These are phyloP conservation scores for Lizonia empirigonia DNA, from an alignment of 2,329 filamentous ascomycete genomes.

Conservation along the genomic window DNA sequence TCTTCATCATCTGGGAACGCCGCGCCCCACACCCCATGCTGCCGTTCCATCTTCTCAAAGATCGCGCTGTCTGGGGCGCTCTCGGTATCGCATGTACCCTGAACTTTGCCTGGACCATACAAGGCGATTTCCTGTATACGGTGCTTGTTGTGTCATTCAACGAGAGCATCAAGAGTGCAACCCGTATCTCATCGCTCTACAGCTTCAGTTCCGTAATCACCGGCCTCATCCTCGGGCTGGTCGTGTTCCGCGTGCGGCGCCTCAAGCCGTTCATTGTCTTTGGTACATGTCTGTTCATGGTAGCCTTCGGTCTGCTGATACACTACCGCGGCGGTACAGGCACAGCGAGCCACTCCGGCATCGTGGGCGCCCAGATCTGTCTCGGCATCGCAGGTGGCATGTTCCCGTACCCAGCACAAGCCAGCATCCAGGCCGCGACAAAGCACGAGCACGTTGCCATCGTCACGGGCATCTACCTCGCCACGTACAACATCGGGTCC, in stretches of 20 bases:
- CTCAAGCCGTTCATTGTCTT: constrained; percentile 68
- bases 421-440: constrained; percentile 57
- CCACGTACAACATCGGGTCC: constrained; percentile 66
- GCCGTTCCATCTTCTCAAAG: constrained; percentile 66
- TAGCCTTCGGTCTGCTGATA: constrained; percentile 70
- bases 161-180: constrained; percentile 62
- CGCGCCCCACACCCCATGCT: constrained; percentile 59
- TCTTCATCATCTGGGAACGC: constrained; percentile 62
- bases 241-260: constrained; percentile 61
- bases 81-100: constrained; percentile 59
- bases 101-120: constrained; percentile 60
- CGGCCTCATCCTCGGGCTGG: constrained; percentile 61
- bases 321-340: constrained; percentile 62
- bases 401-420: constrained; percentile 61
- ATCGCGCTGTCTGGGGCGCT: constrained; percentile 68
- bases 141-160: constrained; percentile 67
- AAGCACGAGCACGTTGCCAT: constrained; percentile 65
- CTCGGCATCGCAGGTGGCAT: constrained; percentile 68
- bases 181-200: constrained; percentile 66
- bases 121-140: constrained; percentile 68
- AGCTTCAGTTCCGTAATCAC: constrained; percentile 62
- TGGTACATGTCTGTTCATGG: constrained; percentile 65
- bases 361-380: constrained; percentile 67
- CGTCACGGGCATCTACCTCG: constrained; percentile 66
- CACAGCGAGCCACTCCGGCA: constrained; percentile 56